Evolutionary conservation across 2,329 filamentous ascomycete genomes (phyloP), one percentile per base, ranked within the genome.

Genomic region (Cercospora citrullina): DNA sequence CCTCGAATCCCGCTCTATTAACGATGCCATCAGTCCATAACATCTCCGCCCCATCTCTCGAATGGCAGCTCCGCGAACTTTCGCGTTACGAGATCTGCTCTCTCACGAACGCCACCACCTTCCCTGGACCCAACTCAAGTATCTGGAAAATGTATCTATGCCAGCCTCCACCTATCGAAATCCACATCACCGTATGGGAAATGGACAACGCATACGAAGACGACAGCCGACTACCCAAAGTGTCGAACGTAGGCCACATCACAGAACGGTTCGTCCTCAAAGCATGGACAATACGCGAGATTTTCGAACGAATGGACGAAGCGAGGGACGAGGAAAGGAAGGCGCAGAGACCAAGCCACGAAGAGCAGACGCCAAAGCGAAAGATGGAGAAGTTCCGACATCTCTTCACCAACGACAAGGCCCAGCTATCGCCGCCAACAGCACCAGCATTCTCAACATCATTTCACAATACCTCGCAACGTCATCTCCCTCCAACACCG

Each of bases 121-220:
- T 68, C 16, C 63, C 63, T 1, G 58, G 23, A 12, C 42, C 59
- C 7, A 18, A 30, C 5, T 55, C 63, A 0, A 65, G 58, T 31
- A 2, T 68, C 1, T 68, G 62, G 66, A 53, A 42, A n/a, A 68
- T 59, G 62, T 68, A 65, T 39, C 58, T 63, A 1, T 68, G 66
- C 36, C 66, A 68, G 14, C 63, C 66, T 12, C 62, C 63, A 8
- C 57, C 66, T 1, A 51, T n/a, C 7, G 33, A 65, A 18, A 58
- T 58, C 1, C 33, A 42, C 8, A 36, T 68, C 6, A 65, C 62
- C 5, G 12, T 68, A n/a, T 68, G 66, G 66, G 42, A 62, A 36
- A 21, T 26, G 9, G 36, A 65, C 5, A 58, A 36, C 0, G 30
- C 45, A 0, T 16, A 12, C 21, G n/a, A 59, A n/a, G 55, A 48